phyloP scores from a whole-genome alignment of 768 basidiomycete genomes.

The Mrakia gelida region DNA sequence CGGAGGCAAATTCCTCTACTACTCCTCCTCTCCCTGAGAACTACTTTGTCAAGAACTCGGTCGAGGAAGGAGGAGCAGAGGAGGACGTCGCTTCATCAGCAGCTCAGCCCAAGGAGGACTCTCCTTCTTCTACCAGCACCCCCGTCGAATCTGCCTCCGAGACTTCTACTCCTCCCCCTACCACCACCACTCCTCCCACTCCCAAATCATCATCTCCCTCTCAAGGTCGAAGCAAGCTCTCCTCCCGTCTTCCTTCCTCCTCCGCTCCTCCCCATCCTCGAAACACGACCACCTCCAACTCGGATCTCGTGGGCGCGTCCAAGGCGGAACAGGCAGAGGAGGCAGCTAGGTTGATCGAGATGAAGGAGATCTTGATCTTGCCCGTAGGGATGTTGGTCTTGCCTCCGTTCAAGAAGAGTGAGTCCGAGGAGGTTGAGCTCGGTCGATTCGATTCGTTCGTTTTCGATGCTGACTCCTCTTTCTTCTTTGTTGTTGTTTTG shows the following conservation, averaged over 20 bases:
- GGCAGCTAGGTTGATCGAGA: not conserved
- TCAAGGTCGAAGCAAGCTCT: not conserved
- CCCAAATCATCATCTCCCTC: too few species aligned
- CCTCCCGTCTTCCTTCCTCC: not conserved
- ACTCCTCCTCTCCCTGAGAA: not conserved
- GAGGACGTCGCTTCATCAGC: conserved; percentile 4
- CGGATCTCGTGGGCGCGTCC: not conserved
- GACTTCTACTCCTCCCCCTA: not conserved
- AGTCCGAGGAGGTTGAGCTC: not conserved
- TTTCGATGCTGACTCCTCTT: not conserved
- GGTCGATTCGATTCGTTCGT: not conserved
- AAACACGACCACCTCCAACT: not conserved
- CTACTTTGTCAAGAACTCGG: conserved; percentile 5
- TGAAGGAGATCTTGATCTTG: conserved; percentile 11
- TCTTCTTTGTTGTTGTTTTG: not conserved
- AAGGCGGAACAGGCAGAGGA: conserved; percentile 7
- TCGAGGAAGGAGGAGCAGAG: not conserved
- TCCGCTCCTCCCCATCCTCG: not conserved
- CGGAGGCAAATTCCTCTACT: not conserved
- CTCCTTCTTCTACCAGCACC: not conserved
- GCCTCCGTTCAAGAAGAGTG: conserved; percentile 7
- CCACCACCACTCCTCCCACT: too few species aligned
- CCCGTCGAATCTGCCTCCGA: not conserved
- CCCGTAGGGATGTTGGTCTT: not conserved
- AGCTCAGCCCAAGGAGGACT: not conserved